A percentile compares a stretch with the other conserved stretches of the same genome.
These are phyloP conservation scores for Vigna radiata DNA, from an alignment of 306 rosid genomes.

Conservation along the genomic window DNA sequence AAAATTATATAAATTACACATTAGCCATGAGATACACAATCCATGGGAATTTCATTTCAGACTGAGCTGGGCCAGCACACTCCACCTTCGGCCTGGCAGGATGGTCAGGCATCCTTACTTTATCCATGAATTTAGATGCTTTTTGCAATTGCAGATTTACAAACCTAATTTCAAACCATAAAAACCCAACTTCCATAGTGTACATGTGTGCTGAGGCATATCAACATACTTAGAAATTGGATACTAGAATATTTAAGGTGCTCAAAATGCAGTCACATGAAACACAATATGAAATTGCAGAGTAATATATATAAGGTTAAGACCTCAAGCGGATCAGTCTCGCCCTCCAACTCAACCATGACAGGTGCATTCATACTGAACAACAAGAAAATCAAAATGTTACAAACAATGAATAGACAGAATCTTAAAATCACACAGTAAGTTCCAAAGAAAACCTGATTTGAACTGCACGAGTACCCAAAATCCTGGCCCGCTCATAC, in stretches of 20 bases:
- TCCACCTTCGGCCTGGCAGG: too few species aligned
- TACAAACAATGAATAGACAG: not conserved
- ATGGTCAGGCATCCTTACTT: too few species aligned
- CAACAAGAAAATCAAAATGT: constrained; percentile 24
- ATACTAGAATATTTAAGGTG: not conserved
- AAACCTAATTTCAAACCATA: not conserved
- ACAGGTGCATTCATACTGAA: constrained; percentile 97
- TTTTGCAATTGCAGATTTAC: not conserved
- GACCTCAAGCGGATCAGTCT: constrained; percentile 96
- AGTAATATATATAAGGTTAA: not conserved
- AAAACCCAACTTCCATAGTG: too few species aligned
- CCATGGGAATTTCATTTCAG: too few species aligned
- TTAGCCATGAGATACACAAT: too few species aligned
- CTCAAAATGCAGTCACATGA: not conserved
- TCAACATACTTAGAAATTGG: constrained; percentile 8
- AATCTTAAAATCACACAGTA: not conserved
- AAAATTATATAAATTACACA: too few species aligned
- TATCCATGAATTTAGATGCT: not conserved
- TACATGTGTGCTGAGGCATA: too few species aligned
- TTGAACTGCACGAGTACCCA: constrained; percentile 96
- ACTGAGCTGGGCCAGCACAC: too few species aligned
- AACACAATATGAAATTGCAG: not conserved
- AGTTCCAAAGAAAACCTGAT: constrained; percentile 65
- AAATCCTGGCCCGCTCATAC: constrained; percentile 90
- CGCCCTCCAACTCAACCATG: constrained; percentile 96